Evolutionary conservation across 768 basidiomycete species (phyloP).

Genomic region (Serendipita indica): DNA sequence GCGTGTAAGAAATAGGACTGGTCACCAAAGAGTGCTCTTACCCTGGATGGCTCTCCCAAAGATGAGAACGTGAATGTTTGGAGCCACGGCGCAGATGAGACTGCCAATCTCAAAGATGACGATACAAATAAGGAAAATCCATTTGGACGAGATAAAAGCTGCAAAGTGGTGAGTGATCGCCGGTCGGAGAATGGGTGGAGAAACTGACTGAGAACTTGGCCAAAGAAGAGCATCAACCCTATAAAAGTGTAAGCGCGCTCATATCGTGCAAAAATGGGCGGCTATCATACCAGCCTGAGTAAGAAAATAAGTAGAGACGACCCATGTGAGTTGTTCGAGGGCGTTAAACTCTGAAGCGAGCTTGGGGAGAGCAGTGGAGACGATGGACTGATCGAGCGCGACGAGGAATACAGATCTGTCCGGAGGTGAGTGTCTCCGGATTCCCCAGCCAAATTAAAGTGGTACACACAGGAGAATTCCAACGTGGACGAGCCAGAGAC

Average conservation of each 20-base stretch:
- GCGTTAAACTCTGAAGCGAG: constrained; percentile 13
- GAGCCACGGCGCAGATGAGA: constrained; percentile 23
- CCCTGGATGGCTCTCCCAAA: constrained; percentile 24
- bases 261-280: too few relatives aligned
- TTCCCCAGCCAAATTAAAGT: not conserved
- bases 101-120: constrained; percentile 25
- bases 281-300: constrained; percentile 10
- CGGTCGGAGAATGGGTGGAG: not conserved
- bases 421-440: not conserved
- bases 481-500: not conserved
- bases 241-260: not conserved
- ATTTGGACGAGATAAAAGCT: constrained; percentile 3
- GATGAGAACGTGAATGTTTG: constrained; percentile 21
- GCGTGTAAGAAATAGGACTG: not conserved
- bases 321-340: constrained; percentile 12
- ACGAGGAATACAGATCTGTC: constrained; percentile 10
- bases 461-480: constrained; percentile 2
- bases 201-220: not conserved
- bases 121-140: constrained; percentile 3
- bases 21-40: constrained; percentile 19
- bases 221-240: constrained; percentile 6
- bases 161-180: not conserved
- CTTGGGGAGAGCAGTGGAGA: constrained; percentile 16
- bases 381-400: constrained; percentile 21
- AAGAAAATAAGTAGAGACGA: constrained; percentile 11